phyloP scores from a whole-genome alignment of 352 stramenopile species.

The Phytophthora podocarpi region DNA sequence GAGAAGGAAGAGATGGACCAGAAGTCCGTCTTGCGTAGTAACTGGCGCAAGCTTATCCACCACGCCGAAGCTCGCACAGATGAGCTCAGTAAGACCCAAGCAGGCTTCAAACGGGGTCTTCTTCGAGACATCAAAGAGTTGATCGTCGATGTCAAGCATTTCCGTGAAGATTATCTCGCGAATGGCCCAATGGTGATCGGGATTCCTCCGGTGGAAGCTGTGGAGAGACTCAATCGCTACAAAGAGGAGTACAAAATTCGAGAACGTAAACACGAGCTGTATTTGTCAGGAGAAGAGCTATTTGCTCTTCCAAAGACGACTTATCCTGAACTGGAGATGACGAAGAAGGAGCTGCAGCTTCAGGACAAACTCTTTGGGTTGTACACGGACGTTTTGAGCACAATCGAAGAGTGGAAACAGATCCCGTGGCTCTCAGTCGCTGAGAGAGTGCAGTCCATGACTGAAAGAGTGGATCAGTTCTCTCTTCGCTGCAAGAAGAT shows the following conservation, averaged over 20 bases:
- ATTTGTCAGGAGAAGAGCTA: constrained; percentile 95
- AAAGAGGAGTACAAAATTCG: constrained; percentile 98
- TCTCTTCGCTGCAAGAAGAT: constrained; percentile 97
- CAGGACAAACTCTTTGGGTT: constrained; percentile 95
- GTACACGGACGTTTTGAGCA: constrained; percentile 97
- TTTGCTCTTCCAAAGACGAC: constrained; percentile 96
- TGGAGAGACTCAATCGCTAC: constrained; percentile 97
- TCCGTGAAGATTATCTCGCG: constrained; percentile 95
- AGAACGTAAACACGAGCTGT: constrained; percentile 97
- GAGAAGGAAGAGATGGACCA: constrained; percentile 99
- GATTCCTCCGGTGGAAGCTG: constrained; percentile 95
- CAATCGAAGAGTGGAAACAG: constrained; percentile 97
- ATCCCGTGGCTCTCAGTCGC: constrained; percentile 95
- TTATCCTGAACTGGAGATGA: constrained; percentile 97
- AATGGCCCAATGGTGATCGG: constrained; percentile 98
- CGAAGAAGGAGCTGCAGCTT: constrained; percentile 97
- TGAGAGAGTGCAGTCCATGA: constrained; percentile 96
- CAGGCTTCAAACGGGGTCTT: constrained; percentile 95
- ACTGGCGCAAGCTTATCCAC: constrained; percentile 97
- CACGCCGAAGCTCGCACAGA: constrained; percentile 94
- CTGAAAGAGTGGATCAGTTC: constrained; percentile 96
- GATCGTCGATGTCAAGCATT: constrained; percentile 96
- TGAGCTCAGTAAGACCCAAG: constrained; percentile 95
- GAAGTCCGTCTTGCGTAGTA: constrained; percentile 96
- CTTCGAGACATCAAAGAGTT: constrained; percentile 97